Percentiles rank a stretch among this genome's conserved stretches.
phyloP scores from a whole-genome alignment of 192 early-diverging fungal genomes.

The Ambispora gerdemannii region DNA sequence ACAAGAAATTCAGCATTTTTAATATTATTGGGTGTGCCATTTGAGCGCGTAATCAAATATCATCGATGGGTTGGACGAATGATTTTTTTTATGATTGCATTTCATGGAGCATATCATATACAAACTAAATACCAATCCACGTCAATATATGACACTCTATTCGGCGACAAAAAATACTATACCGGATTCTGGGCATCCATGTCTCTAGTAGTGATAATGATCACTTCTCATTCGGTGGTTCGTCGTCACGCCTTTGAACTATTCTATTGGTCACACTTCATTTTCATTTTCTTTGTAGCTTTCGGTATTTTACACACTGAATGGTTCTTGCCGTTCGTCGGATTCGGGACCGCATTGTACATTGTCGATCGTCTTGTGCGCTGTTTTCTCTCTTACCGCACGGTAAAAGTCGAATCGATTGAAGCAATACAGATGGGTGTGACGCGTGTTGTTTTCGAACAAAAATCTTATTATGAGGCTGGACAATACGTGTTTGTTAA shows the following conservation, averaged over 20 bases:
- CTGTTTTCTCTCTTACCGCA: constrained; percentile 30
- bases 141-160: too few relatives aligned
- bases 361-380: constrained; percentile 36
- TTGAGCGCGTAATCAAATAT: constrained; percentile 39
- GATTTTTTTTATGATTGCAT: constrained; percentile 17
- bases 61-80: constrained; percentile 42
- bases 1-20: constrained; percentile 37
- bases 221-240: constrained; percentile 26
- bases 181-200: constrained; percentile 5
- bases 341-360: constrained; percentile 32
- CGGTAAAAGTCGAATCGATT: constrained; percentile 13
- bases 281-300: constrained; percentile 34
- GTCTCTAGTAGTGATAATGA: not conserved
- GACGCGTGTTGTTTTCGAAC: constrained; percentile 29
- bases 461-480: constrained; percentile 29
- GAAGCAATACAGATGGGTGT: constrained; percentile 5
- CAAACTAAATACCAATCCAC: too few relatives aligned
- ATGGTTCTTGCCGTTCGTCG: constrained; percentile 31
- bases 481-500: constrained; percentile 48
- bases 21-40: constrained; percentile 36
- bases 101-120: not conserved
- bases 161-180: not conserved
- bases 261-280: constrained; percentile 43
- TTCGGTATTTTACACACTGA: constrained; percentile 36
- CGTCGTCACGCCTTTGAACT: constrained; percentile 43